Conservation (phyloP, 2,329 filamentous ascomycete genomes). For the Cordyceps farinosa region DNA sequence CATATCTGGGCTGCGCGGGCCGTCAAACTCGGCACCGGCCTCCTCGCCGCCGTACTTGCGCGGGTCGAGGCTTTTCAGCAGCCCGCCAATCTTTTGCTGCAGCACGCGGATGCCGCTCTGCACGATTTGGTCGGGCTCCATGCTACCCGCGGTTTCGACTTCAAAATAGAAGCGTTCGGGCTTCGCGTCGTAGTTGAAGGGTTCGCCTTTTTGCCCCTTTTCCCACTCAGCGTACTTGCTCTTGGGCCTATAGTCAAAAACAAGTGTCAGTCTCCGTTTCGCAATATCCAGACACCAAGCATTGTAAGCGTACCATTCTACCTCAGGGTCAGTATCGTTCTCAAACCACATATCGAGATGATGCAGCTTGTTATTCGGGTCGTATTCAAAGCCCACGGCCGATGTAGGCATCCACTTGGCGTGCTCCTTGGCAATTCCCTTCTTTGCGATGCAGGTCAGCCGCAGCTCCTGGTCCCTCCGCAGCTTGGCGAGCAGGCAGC, state of each 20-base stretch:
- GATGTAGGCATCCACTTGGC: constrained; percentile 95
- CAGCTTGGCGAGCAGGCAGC: constrained; percentile 85
- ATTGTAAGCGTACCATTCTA: constrained; percentile 66
- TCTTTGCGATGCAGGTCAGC: constrained; percentile 91
- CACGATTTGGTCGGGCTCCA: constrained; percentile 87
- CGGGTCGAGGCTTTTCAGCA: constrained; percentile 59
- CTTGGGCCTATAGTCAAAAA: constrained; percentile 59
- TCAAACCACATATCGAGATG: constrained; percentile 97
- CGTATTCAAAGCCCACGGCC: constrained; percentile 95
- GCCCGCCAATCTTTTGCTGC: constrained; percentile 81
- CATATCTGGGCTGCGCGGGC: constrained; percentile 62
- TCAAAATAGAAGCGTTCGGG: constrained; percentile 89
- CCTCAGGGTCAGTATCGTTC: constrained; percentile 62
- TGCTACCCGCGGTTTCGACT: constrained; percentile 81
- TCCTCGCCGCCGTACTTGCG: constrained; percentile 51
- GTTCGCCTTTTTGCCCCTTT: constrained; percentile 74
- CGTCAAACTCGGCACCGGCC: constrained; percentile 55
- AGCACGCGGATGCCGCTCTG: constrained; percentile 83
- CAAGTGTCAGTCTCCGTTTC: neutral
- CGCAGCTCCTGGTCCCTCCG: constrained; percentile 85
- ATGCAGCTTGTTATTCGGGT: constrained; percentile 91
- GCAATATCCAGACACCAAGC: neutral
- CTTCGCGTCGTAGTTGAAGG: constrained; percentile 86
- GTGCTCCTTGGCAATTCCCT: constrained; percentile 98
- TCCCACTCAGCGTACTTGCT: constrained; percentile 78